Conservation (phyloP, 2,329 filamentous ascomycete species). For the Fusarium xyrophilum region DNA sequence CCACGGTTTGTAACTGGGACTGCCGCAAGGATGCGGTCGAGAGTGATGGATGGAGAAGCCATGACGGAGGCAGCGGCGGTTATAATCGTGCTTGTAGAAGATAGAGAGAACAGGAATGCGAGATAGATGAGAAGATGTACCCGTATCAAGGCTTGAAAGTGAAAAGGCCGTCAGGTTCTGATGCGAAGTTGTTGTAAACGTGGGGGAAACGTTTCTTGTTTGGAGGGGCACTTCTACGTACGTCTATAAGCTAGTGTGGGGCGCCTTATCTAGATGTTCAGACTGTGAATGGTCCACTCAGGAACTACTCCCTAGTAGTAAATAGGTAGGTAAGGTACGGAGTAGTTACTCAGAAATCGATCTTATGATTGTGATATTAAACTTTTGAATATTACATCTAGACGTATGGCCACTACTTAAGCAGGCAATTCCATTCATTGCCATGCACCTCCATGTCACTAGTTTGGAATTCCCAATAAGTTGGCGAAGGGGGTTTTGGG, state of each 20-base stretch:
- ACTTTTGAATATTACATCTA: not conserved
- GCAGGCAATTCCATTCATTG: not conserved
- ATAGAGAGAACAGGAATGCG: not conserved
- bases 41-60: constrained; percentile 57
- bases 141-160: constrained; percentile 2
- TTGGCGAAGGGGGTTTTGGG: too few species aligned
- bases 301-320: too few species aligned
- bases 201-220: constrained; percentile 11
- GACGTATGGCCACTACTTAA: not conserved
- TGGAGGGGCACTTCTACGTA: constrained; percentile 24
- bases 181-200: constrained; percentile 23
- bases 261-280: not conserved
- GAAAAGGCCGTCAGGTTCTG: constrained; percentile 20
- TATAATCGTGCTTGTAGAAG: not conserved
- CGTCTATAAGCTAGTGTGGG: constrained; percentile 25
- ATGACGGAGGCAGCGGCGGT: constrained; percentile 33
- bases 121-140: constrained; percentile 9
- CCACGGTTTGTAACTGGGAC: constrained; percentile 84
- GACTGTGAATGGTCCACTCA: too few species aligned
- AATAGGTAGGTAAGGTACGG: too few species aligned
- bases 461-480: not conserved
- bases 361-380: not conserved
- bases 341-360: not conserved
- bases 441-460: not conserved
- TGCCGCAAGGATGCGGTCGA: constrained; percentile 80